Evolutionary conservation across 169 alveolate genomes (phyloP).

Genomic region (Plasmodium relictum): DNA sequence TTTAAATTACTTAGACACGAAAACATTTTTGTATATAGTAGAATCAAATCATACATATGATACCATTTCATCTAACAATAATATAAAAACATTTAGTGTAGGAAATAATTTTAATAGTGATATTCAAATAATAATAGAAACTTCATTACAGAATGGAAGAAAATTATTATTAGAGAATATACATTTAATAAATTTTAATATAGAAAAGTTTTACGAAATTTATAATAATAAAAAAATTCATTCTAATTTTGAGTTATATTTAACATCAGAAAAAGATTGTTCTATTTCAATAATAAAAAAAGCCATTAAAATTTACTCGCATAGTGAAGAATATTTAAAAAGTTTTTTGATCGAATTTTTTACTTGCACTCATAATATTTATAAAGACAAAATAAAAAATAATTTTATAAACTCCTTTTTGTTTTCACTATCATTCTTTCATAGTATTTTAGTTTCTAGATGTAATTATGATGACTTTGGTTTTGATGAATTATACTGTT

Average conservation of each 20-base stretch:
- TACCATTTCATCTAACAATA: slow-evolving; percentile 21
- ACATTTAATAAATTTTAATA: slow-evolving; percentile 60
- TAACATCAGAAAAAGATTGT: slow-evolving; percentile 43
- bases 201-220: slow-evolving; percentile 68
- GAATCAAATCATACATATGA: slow-evolving; percentile 19
- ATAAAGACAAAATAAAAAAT: slow-evolving; percentile 49
- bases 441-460: slow-evolving; percentile 44
- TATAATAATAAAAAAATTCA: slow-evolving; percentile 63
- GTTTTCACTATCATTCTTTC: slow-evolving; percentile 59
- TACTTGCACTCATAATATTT: slow-evolving; percentile 27
- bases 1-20: slow-evolving; percentile 59
- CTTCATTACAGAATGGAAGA: slow-evolving; percentile 64
- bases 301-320: slow-evolving; percentile 55
- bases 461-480: slow-evolving; percentile 52
- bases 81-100: slow-evolving; percentile 57
- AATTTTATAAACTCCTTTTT: slow-evolving; percentile 59
- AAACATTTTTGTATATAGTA: slow-evolving; percentile 56
- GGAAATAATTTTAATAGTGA: slow-evolving; percentile 70
- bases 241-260: slow-evolving; percentile 55
- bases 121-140: slow-evolving; percentile 70
- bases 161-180: slow-evolving; percentile 69
- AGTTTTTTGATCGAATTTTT: slow-evolving; percentile 32
- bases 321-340: slow-evolving; percentile 46
- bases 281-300: slow-evolving; percentile 32
- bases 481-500: slow-evolving; percentile 46